Evolutionary conservation across 2,329 filamentous ascomycete species (phyloP).

Genomic region (Neospermospora avenae): DNA sequence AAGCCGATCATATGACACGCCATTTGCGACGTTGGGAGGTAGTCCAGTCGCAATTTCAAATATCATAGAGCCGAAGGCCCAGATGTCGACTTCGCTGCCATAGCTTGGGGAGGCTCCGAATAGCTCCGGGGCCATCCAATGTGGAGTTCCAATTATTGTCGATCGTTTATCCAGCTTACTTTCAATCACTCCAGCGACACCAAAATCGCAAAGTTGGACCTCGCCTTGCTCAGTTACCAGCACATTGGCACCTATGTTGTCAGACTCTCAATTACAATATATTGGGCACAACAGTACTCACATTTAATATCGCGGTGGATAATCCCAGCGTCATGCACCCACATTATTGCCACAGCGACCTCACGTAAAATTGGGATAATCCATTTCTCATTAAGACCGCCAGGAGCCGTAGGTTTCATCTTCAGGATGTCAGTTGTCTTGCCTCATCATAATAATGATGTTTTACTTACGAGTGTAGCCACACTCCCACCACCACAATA

Average conservation of each 20-base stretch:
- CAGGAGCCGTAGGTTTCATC: slow-evolving; percentile 64
- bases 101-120: slow-evolving; percentile 59
- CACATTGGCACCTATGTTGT: slow-evolving; percentile 61
- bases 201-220: slow-evolving; percentile 82
- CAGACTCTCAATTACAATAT: background rate
- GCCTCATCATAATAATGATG: slow-evolving; percentile 19
- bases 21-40: slow-evolving; percentile 64
- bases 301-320: slow-evolving; percentile 72
- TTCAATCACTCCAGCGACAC: slow-evolving; percentile 75
- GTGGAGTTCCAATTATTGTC: slow-evolving; percentile 77
- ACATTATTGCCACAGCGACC: slow-evolving; percentile 62
- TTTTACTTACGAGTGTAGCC: slow-evolving; percentile 56
- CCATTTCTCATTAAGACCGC: slow-evolving; percentile 67
- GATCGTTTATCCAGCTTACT: slow-evolving; percentile 72
- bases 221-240: slow-evolving; percentile 72
- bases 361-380: slow-evolving; percentile 66
- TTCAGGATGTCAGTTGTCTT: slow-evolving; percentile 11
- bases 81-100: slow-evolving; percentile 74
- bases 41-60: slow-evolving; percentile 78
- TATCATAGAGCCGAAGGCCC: slow-evolving; percentile 79
- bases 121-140: slow-evolving; percentile 85
- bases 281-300: slow-evolving; percentile 17
- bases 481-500: slow-evolving; percentile 84
- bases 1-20: slow-evolving; percentile 44
- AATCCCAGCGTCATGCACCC: slow-evolving; percentile 66